Conservation (phyloP, 768 basidiomycete species). For the Leccinum sublutescens region DNA sequence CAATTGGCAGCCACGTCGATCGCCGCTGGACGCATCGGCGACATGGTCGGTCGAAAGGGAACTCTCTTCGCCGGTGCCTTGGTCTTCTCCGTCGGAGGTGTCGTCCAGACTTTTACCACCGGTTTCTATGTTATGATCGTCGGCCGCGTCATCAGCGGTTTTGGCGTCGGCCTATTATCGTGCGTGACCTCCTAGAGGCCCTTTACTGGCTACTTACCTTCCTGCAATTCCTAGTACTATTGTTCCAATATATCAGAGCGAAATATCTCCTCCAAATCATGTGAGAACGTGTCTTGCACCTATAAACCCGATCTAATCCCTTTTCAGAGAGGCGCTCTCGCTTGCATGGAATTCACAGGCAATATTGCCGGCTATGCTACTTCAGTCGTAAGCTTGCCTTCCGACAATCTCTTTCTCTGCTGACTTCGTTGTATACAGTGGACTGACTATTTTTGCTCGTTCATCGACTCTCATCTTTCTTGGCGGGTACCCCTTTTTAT, state of each 20-base stretch:
- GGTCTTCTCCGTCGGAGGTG: constrained; percentile 84
- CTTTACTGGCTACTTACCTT: constrained; percentile 4
- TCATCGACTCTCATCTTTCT: constrained; percentile 77
- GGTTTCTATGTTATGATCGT: constrained; percentile 81
- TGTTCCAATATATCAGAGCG: constrained; percentile 92
- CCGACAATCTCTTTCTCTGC: neutral
- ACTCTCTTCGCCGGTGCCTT: constrained; percentile 82
- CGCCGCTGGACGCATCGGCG: constrained; percentile 85
- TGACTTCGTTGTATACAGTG: constrained; percentile 48
- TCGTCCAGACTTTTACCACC: constrained; percentile 77
- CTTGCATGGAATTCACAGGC: constrained; percentile 94
- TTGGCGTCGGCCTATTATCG: constrained; percentile 89
- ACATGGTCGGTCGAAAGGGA: constrained; percentile 79
- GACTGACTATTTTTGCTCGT: constrained; percentile 94
- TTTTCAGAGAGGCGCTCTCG: constrained; percentile 78
- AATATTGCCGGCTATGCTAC: constrained; percentile 90
- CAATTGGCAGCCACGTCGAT: constrained; percentile 71
- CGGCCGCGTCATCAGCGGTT: constrained; percentile 80
- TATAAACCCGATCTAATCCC: constrained; percentile 3
- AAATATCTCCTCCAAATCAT: constrained; percentile 91
- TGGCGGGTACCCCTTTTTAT: constrained; percentile 90
- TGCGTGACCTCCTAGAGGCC: constrained; percentile 37
- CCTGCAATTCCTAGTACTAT: constrained; percentile 60
- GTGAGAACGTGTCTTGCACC: constrained; percentile 38
- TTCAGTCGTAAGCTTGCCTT: constrained; percentile 65